These are phyloP conservation scores for Lenzites betulinus DNA, from an alignment of 768 basidiomycete genomes.

Conservation along the genomic window DNA sequence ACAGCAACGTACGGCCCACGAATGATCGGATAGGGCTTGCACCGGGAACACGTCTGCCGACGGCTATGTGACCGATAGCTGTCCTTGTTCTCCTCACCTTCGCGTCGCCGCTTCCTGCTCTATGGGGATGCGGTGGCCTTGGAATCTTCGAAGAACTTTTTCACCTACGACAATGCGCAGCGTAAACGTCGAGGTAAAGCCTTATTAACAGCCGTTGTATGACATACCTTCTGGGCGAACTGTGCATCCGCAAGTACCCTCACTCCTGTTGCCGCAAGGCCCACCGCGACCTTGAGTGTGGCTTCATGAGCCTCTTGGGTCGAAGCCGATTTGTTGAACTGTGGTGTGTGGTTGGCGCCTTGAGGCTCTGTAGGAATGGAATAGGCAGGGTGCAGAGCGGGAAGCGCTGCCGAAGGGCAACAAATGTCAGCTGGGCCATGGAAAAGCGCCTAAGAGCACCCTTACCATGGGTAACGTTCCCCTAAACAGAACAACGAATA, in stretches of 20 bases:
- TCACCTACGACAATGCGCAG: neutral
- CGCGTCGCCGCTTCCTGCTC: neutral
- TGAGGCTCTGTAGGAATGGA: slow-evolving; percentile 68
- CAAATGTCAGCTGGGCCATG: neutral
- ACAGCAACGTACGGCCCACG: neutral
- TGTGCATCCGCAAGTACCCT: slow-evolving; percentile 56
- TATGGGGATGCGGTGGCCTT: neutral
- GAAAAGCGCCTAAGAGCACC: neutral
- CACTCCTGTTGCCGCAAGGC: slow-evolving; percentile 62
- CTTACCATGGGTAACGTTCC: slow-evolving; percentile 70
- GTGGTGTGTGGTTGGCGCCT: slow-evolving; percentile 77
- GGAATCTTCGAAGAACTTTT: slow-evolving; percentile 10
- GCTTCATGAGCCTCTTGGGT: slow-evolving; percentile 62
- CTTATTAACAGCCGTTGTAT: no score
- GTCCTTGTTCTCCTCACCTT: neutral
- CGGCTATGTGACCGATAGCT: no score
- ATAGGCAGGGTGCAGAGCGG: slow-evolving; percentile 29
- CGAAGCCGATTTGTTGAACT: slow-evolving; percentile 61
- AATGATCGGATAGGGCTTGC: no score
- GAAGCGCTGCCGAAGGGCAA: slow-evolving; percentile 20
- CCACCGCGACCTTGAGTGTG: slow-evolving; percentile 59
- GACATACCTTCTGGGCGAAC: slow-evolving; percentile 37
- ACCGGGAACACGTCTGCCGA: no score
- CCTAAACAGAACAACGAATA: slow-evolving; percentile 43
- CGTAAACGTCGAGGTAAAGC: no score